Evolutionary conservation across 1,284 basidiomycete species (phyloP).

Genomic region (Psilocybe mexicana): DNA sequence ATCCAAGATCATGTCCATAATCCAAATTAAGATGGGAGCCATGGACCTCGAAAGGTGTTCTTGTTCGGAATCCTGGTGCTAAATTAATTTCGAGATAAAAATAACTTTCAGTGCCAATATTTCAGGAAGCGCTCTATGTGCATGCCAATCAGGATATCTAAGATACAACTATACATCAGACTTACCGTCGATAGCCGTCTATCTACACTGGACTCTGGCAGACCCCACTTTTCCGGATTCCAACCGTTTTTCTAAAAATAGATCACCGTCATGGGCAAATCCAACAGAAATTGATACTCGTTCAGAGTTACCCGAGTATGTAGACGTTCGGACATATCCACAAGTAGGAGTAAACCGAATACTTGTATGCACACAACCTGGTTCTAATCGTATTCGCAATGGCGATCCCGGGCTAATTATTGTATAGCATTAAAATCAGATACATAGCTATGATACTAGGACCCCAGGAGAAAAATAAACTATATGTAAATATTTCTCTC

Average conservation of each 20-base stretch:
- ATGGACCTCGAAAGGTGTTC: neutral
- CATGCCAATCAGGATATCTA: constrained; percentile 15
- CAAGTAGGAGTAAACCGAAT: neutral
- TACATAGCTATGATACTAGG: too few relatives aligned
- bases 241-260: constrained; percentile 26
- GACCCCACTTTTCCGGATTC: constrained; percentile 25
- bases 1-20: neutral
- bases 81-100: constrained; percentile 16
- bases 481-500: too few relatives aligned
- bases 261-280: constrained; percentile 10
- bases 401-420: too few relatives aligned
- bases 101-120: constrained; percentile 12
- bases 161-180: constrained; percentile 14
- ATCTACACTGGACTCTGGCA: neutral
- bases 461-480: too few relatives aligned
- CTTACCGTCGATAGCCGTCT: constrained; percentile 9
- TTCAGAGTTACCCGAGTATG: constrained; percentile 17
- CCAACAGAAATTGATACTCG: constrained; percentile 19
- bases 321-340: constrained; percentile 2
- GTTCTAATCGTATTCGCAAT: too few relatives aligned
- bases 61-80: constrained; percentile 13
- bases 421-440: too few relatives aligned
- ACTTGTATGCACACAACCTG: neutral
- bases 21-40: neutral
- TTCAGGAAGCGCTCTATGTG: constrained; percentile 7